Evolutionary conservation across 129 eudicot species (phyloP).

Genomic region (Tagetes patula): DNA sequence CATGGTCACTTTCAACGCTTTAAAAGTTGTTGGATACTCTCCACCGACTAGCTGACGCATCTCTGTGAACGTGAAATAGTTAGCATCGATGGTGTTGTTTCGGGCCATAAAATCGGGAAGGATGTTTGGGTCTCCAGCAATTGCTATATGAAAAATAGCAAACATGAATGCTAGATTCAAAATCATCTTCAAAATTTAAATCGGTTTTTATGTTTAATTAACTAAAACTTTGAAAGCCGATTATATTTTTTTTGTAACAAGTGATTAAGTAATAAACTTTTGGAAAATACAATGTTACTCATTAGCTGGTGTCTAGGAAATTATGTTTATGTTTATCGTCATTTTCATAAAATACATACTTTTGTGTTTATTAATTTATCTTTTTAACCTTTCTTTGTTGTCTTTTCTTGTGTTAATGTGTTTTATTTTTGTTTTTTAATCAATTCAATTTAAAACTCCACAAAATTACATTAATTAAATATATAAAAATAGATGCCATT

Average conservation of each 20-base stretch:
- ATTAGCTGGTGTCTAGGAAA: conserved; percentile 27
- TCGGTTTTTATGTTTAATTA: no score
- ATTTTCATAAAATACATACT: conserved; percentile 12
- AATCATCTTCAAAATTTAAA: conserved; percentile 7
- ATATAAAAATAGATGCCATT: not conserved
- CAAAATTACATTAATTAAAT: not conserved
- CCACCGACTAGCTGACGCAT: conserved; percentile 33
- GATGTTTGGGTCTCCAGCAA: conserved; percentile 38
- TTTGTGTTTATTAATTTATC: not conserved
- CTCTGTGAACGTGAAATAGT: conserved; percentile 42
- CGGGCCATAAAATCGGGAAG: conserved; percentile 26
- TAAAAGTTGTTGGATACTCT: conserved; percentile 34
- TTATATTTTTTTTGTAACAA: not conserved
- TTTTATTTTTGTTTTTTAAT: not conserved
- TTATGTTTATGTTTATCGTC: conserved; percentile 28
- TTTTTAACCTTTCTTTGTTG: not conserved
- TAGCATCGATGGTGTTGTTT: conserved; percentile 27
- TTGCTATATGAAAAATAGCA: conserved; percentile 12
- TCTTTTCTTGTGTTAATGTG: not conserved
- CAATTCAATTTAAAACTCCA: not conserved
- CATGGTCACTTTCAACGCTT: conserved; percentile 39
- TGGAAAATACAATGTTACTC: conserved; percentile 27
- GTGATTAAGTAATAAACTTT: conserved; percentile 11
- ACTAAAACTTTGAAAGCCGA: not conserved
- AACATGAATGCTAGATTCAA: conserved; percentile 8